Evolutionary conservation across 768 basidiomycete genomes (phyloP).

Genomic region (Podaxis sp.): DNA sequence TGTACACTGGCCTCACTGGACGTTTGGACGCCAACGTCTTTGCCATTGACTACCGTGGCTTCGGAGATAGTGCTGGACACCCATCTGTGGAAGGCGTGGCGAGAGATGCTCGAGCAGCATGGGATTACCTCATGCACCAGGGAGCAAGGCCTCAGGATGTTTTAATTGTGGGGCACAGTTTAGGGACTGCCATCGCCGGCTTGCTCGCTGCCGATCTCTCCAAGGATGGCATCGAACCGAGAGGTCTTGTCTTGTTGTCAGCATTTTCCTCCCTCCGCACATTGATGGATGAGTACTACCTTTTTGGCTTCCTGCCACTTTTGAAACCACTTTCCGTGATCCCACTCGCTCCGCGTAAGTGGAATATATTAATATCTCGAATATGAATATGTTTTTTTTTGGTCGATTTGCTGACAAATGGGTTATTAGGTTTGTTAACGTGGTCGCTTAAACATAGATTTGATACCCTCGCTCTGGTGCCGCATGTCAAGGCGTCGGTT

Average conservation of each 20-base stretch:
- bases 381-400: too few species aligned
- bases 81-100: constrained; percentile 60
- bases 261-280: constrained; percentile 55
- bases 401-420: background rate
- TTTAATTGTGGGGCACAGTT: constrained; percentile 66
- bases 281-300: constrained; percentile 62
- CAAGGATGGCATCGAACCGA: constrained; percentile 34
- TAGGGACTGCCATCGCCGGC: constrained; percentile 67
- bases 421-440: constrained; percentile 44
- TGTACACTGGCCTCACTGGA: constrained; percentile 47
- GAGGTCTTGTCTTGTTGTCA: constrained; percentile 26
- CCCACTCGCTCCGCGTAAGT: constrained; percentile 59
- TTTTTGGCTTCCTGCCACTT: constrained; percentile 64
- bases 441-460: constrained; percentile 53
- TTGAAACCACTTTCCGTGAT: constrained; percentile 65
- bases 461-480: constrained; percentile 57
- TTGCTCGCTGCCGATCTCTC: constrained; percentile 44
- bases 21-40: constrained; percentile 56
- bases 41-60: constrained; percentile 73
- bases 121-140: constrained; percentile 54
- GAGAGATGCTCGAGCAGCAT: constrained; percentile 56
- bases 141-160: constrained; percentile 48
- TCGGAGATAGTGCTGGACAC: constrained; percentile 61
- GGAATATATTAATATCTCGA: background rate
- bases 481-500: constrained; percentile 59